Evolutionary conservation across 495 filamentous ascomycete species (phyloP), one percentile per base, ranked within the genome.

Genomic region (Aspergillus cavernicola): DNA sequence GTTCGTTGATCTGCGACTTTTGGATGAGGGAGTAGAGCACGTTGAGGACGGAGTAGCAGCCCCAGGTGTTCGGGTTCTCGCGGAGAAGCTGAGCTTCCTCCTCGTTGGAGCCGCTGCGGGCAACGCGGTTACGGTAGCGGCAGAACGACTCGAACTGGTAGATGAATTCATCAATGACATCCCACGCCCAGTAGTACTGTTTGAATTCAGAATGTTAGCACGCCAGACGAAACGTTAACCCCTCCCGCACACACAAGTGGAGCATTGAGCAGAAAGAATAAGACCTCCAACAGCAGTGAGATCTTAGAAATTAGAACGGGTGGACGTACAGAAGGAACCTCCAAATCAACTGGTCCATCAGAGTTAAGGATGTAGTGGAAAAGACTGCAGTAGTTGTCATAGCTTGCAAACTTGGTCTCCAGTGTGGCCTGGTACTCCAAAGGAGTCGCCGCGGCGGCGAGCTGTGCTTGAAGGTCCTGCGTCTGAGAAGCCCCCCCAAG

Each of bases 91-190:
- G 78, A 53, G 92, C 85, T 70, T 97, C 95, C 68, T 97, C 92
- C 66, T 87, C 85, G 63, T 88, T 90, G 67, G 85, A 85, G 57
- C 79, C 87, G 63, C 89, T 88, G 62, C 89, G 82, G 52, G 93
- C 93, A 54, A 97, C 82, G 31, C 90, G 85, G 60, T 93, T 89
- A 60, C 93, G 86, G 80, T 97, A 96, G 47, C 89, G 86, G 70
- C 90, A 97, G 79, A 97, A 98, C 32, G 90, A 95, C 78, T 98
- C 97, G 80, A 98, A 98, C 72, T 98, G 93, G 80, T 98, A 98
- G 74, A 98, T 97, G 76, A 98, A 98, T 67, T 98, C 93, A 65
- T 98, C 93, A 71, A 98, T 97, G 54, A 97, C 95, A 74, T 98
- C 93, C 93, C 95, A 98, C 15, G 93, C 95, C 93, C 93, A 98